phyloP scores from a whole-genome alignment of 2,329 filamentous ascomycete genomes.

The Fusarium begoniae region DNA sequence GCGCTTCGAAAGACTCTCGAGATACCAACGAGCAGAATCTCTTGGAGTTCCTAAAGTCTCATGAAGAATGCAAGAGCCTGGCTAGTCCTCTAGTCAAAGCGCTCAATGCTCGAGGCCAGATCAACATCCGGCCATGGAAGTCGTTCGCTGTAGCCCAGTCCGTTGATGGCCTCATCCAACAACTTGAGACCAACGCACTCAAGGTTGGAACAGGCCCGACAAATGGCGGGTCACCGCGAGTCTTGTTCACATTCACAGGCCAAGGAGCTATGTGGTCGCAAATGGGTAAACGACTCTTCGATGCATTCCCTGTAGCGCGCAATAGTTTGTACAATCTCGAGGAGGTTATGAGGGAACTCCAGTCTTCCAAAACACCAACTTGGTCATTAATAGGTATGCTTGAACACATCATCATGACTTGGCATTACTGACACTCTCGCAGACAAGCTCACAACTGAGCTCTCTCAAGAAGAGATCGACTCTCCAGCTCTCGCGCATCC shows the following conservation, averaged over 20 bases:
- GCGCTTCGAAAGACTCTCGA: slow-evolving; percentile 28
- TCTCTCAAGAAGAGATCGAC: slow-evolving; percentile 28
- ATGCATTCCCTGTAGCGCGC: slow-evolving; percentile 34
- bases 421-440: not conserved
- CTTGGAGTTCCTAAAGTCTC: slow-evolving; percentile 19
- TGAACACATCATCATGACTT: rapidly evolving
- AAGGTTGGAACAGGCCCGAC: slow-evolving; percentile 22
- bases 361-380: not conserved
- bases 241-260: slow-evolving; percentile 32
- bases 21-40: slow-evolving; percentile 29
- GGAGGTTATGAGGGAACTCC: slow-evolving; percentile 20
- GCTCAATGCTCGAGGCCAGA: slow-evolving; percentile 33
- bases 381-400: slow-evolving; percentile 30
- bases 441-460: slow-evolving; percentile 30
- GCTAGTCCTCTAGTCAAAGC: slow-evolving; percentile 24
- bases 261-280: slow-evolving; percentile 38
- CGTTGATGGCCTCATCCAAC: slow-evolving; percentile 25
- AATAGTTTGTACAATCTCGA: slow-evolving; percentile 30
- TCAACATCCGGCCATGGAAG: slow-evolving; percentile 34
- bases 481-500: slow-evolving; percentile 30
- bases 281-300: slow-evolving; percentile 35
- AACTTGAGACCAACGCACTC: slow-evolving; percentile 29
- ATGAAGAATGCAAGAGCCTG: slow-evolving; percentile 26
- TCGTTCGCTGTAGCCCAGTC: slow-evolving; percentile 35
- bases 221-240: not conserved